Evolutionary conservation across 768 basidiomycete genomes (phyloP).

Genomic region (Pleurotus djamor): DNA sequence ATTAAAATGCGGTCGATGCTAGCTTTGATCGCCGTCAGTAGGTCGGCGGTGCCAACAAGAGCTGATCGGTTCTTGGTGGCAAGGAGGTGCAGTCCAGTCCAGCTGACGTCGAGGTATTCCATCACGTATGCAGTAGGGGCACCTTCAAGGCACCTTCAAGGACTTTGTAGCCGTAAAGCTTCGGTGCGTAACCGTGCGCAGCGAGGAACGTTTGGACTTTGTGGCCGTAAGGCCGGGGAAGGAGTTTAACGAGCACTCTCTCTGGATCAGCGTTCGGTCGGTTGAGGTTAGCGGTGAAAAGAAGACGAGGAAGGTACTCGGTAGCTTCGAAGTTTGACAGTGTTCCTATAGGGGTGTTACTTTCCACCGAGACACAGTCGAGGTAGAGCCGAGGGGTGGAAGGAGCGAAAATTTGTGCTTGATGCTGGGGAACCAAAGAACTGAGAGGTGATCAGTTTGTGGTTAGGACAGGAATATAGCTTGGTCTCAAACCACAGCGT

Average conservation of each 20-base stretch:
- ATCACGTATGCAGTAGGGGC: constrained; percentile 1
- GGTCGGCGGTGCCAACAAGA: background rate
- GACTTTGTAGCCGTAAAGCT: constrained; percentile 15
- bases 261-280: background rate
- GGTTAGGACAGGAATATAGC: background rate
- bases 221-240: constrained; percentile 23
- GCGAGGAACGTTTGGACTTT: constrained; percentile 30
- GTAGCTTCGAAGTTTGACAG: background rate
- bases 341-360: background rate
- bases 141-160: constrained; percentile 1
- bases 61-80: background rate
- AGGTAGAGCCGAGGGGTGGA: background rate
- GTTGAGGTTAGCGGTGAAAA: background rate
- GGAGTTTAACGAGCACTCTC: constrained; percentile 34
- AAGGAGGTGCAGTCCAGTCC: background rate
- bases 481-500: no score
- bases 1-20: background rate
- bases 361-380: background rate
- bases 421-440: background rate
- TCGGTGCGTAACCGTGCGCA: constrained; percentile 19
- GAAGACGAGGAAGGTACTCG: background rate
- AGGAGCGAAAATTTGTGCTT: background rate
- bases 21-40: background rate
- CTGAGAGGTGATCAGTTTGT: background rate
- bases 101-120: background rate